Conservation (phyloP, 1,284 basidiomycete species). For the Somion occarium region DNA sequence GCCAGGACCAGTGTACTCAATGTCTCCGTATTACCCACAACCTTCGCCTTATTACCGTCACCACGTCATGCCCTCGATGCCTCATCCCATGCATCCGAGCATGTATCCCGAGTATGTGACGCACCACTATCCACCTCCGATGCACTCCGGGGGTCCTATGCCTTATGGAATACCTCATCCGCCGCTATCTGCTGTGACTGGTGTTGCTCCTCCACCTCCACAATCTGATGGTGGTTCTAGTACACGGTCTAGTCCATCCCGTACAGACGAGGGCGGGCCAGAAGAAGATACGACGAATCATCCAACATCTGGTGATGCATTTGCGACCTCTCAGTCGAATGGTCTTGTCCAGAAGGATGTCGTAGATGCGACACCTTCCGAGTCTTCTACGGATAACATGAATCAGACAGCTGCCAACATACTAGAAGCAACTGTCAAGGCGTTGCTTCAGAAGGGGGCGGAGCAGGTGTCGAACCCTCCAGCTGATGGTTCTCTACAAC, state of each 20-base stretch:
- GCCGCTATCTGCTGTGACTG: not conserved
- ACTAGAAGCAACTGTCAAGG: too few relatives aligned
- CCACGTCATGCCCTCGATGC: constrained; percentile 10
- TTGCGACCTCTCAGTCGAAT: too few relatives aligned
- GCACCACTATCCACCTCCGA: constrained; percentile 11
- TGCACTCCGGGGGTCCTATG: not conserved
- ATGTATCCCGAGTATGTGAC: constrained; percentile 11
- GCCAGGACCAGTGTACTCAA: constrained; percentile 26
- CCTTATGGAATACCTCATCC: not conserved
- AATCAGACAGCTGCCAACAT: too few relatives aligned
- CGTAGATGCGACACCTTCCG: too few relatives aligned
- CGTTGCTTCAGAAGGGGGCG: too few relatives aligned
- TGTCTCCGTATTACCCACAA: constrained; percentile 36
- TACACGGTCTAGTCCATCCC: not conserved
- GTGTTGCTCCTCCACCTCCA: not conserved
- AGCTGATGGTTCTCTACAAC: too few relatives aligned
- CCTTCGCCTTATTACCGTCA: constrained; percentile 47
- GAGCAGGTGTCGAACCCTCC: too few relatives aligned
- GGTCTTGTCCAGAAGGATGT: too few relatives aligned
- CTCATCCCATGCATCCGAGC: constrained; percentile 14
- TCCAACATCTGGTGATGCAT: too few relatives aligned
- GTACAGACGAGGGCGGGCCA: too few relatives aligned
- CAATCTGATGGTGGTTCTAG: not conserved
- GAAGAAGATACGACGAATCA: too few relatives aligned
- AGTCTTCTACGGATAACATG: too few relatives aligned